These are phyloP conservation scores for Globisporangium cederbergense DNA, from an alignment of 352 stramenopile genomes.

Conservation along the genomic window DNA sequence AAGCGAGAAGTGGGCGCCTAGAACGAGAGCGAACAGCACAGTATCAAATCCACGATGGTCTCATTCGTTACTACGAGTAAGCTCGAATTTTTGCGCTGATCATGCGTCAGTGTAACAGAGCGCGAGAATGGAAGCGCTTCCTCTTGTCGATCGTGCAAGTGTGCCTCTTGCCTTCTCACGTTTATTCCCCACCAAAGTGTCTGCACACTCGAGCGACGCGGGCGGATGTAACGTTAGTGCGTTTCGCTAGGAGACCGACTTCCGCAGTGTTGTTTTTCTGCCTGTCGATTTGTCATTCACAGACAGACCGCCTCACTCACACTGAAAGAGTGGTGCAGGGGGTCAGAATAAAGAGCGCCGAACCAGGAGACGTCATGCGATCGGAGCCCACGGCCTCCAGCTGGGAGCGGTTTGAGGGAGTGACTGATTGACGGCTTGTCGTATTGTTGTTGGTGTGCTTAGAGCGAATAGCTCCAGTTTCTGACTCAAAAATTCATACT, in stretches of 20 bases:
- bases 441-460: neutral
- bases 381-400: neutral
- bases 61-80: too few relatives aligned
- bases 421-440: neutral
- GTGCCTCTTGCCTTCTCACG: neutral
- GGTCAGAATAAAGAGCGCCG: neutral
- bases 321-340: neutral
- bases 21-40: neutral
- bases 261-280: neutral
- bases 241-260: neutral
- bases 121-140: too few relatives aligned
- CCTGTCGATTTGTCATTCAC: neutral
- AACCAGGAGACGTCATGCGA: neutral
- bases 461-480: slow-evolving; percentile 4
- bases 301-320: neutral
- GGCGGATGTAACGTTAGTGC: neutral
- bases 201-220: neutral
- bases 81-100: too few relatives aligned
- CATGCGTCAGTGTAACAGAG: too few relatives aligned
- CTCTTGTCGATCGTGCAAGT: neutral
- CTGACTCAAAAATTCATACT: slow-evolving; percentile 6
- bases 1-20: neutral
- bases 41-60: neutral
- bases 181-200: neutral
- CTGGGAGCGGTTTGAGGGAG: neutral